A percentile compares a stretch with the other conserved stretches of the same genome.
These are phyloP conservation scores for Trichaptum fuscoviolaceum DNA, from an alignment of 768 basidiomycete genomes.

Conservation along the genomic window DNA sequence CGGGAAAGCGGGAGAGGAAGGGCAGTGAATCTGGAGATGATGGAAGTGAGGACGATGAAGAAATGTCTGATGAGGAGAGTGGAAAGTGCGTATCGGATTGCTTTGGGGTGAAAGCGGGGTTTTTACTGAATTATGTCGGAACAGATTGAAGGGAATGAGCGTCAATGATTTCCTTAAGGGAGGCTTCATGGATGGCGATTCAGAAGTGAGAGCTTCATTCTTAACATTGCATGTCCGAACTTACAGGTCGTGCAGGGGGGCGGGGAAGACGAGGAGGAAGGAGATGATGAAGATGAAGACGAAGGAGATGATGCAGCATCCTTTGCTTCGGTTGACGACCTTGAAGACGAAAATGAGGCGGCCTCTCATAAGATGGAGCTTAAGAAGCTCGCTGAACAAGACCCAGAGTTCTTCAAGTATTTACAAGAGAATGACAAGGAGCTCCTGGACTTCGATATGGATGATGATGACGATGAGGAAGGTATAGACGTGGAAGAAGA, in stretches of 20 bases:
- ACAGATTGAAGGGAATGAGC: constrained; percentile 49
- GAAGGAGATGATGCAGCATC: constrained; percentile 54
- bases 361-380: constrained; percentile 74
- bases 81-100: constrained; percentile 11
- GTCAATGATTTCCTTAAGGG: constrained; percentile 75
- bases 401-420: constrained; percentile 99
- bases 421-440: constrained; percentile 93
- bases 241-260: constrained; percentile 24
- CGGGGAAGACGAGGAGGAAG: constrained; percentile 32
- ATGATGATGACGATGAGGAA: constrained; percentile 33
- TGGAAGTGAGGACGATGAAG: constrained; percentile 23
- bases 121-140: not conserved
- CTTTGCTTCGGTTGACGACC: constrained; percentile 73
- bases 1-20: constrained; percentile 23
- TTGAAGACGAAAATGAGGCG: constrained; percentile 77
- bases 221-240: constrained; percentile 14
- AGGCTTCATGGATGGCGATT: constrained; percentile 64
- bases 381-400: constrained; percentile 86
- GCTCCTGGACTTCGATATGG: constrained; percentile 72
- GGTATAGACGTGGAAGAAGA: constrained; percentile 43
- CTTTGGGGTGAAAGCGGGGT: not conserved
- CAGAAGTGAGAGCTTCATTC: constrained; percentile 31
- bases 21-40: constrained; percentile 14
- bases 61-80: constrained; percentile 19
- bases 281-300: constrained; percentile 34